Conservation (phyloP, 2,329 filamentous ascomycete species). For the Mycosphaerelloides madeirae region DNA sequence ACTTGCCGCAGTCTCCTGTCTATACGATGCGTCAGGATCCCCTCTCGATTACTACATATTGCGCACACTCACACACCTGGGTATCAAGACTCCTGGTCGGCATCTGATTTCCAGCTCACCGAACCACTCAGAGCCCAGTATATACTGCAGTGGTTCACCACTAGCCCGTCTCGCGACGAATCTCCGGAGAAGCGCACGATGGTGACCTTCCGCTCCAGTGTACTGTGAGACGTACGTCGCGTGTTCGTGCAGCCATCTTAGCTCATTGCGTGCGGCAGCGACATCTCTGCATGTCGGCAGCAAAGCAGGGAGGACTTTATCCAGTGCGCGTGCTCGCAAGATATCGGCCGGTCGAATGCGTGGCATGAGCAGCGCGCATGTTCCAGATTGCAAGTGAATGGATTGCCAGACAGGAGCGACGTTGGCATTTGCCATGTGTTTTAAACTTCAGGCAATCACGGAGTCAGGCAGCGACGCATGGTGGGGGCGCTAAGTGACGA, state of each 20-base stretch:
- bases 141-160: constrained; percentile 83
- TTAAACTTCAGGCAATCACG: too few relatives aligned
- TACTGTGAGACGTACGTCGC: constrained; percentile 27
- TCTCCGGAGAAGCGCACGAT: constrained; percentile 26
- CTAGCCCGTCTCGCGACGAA: constrained; percentile 39
- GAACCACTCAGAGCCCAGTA: constrained; percentile 84
- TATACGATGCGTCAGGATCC: constrained; percentile 18
- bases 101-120: constrained; percentile 76
- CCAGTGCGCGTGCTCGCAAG: constrained; percentile 21
- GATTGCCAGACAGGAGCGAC: too few relatives aligned
- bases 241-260: constrained; percentile 68
- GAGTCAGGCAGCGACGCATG: too few relatives aligned
- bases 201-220: constrained; percentile 4
- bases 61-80: constrained; percentile 53
- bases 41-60: constrained; percentile 14
- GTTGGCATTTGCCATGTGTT: too few relatives aligned
- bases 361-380: constrained; percentile 22
- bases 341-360: constrained; percentile 28
- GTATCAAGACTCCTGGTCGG: constrained; percentile 74
- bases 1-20: constrained; percentile 45
- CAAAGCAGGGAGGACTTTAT: constrained; percentile 51
- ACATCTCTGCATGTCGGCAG: constrained; percentile 62
- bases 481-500: too few relatives aligned
- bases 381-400: neutral
- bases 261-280: constrained; percentile 60